Evolutionary conservation across 345 rosid genomes (phyloP).

Genomic region (Gossypium anomalum): DNA sequence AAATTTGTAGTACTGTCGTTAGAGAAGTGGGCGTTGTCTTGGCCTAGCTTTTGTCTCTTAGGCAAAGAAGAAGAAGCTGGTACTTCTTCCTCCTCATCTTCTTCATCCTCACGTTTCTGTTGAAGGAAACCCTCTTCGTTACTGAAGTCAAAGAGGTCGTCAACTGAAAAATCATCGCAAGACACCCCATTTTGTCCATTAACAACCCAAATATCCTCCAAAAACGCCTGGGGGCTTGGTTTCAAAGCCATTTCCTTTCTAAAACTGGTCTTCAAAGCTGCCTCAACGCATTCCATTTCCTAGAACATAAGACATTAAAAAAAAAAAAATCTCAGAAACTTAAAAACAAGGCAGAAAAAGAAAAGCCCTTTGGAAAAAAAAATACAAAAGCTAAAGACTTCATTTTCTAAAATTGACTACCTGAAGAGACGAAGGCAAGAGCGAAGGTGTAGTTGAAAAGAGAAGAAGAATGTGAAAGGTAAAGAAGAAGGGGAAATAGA

Average conservation of each 20-base stretch:
- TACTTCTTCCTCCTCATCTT: slow-evolving; percentile 12
- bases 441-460: slow-evolving; percentile 20
- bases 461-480: slow-evolving; percentile 18
- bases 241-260: slow-evolving; percentile 54
- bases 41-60: slow-evolving; percentile 13
- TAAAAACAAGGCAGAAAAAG: background rate
- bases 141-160: slow-evolving; percentile 76
- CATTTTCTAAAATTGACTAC: slow-evolving; percentile 12
- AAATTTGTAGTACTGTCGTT: slow-evolving; percentile 16
- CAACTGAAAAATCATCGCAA: slow-evolving; percentile 65
- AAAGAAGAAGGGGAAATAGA: slow-evolving; percentile 21
- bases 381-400: background rate
- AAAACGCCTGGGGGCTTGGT: slow-evolving; percentile 25
- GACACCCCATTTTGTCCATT: slow-evolving; percentile 36
- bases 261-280: slow-evolving; percentile 58
- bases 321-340: background rate
- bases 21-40: slow-evolving; percentile 14
- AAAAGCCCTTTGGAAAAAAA: slow-evolving; percentile 3
- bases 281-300: slow-evolving; percentile 66
- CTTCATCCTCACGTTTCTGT: slow-evolving; percentile 19
- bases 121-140: slow-evolving; percentile 50
- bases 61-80: slow-evolving; percentile 19
- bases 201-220: slow-evolving; percentile 36
- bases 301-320: background rate
- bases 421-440: slow-evolving; percentile 19